Percentiles rank a stretch among this genome's conserved stretches.
Evolutionary conservation across 1,139 yeast genomes (phyloP).

Genomic region (Blastobotrys proliferans): DNA sequence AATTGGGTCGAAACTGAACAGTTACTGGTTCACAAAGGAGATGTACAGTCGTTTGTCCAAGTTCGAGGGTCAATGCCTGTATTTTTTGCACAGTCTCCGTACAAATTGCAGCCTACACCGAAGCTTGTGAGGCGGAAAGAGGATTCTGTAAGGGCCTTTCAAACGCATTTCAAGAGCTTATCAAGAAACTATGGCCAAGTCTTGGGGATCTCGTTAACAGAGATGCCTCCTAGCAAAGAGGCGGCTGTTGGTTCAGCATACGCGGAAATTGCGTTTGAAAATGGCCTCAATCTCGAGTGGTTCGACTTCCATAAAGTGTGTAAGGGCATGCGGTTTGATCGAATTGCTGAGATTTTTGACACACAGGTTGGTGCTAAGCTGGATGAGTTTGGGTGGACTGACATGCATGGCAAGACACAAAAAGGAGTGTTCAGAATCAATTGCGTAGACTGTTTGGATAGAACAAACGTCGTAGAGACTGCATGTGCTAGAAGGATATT

Average conservation of each 20-base stretch:
- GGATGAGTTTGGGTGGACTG: conserved; percentile 34
- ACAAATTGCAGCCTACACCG: conserved; percentile 45
- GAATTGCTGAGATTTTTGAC: conserved; percentile 32
- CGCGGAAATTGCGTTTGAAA: conserved; percentile 27
- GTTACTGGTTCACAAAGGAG: conserved; percentile 18
- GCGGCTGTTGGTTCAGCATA: conserved; percentile 36
- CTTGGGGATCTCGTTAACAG: conserved; percentile 38
- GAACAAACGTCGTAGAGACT: conserved; percentile 42
- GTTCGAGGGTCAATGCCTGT: conserved; percentile 48
- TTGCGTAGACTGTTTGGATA: conserved; percentile 30
- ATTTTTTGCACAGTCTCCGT: conserved; percentile 49
- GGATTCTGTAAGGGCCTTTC: conserved; percentile 31
- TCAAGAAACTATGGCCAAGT: conserved; percentile 29
- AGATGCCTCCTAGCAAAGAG: conserved; percentile 36
- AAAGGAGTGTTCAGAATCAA: conserved; percentile 39
- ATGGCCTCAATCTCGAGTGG: conserved; percentile 36
- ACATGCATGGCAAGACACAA: conserved; percentile 27
- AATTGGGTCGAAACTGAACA: conserved; percentile 47
- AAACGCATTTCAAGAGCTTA: conserved; percentile 33
- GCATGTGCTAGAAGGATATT: conserved; percentile 33
- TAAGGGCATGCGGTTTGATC: conserved; percentile 39
- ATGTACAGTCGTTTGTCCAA: conserved; percentile 20
- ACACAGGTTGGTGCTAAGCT: conserved; percentile 26
- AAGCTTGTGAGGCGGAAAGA: conserved; percentile 30
- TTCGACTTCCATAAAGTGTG: conserved; percentile 44